A percentile compares a stretch with the other conserved stretches of the same genome.
These are phyloP conservation scores for Cicer pinnatifidum DNA, from an alignment of 306 rosid species.

Conservation along the genomic window DNA sequence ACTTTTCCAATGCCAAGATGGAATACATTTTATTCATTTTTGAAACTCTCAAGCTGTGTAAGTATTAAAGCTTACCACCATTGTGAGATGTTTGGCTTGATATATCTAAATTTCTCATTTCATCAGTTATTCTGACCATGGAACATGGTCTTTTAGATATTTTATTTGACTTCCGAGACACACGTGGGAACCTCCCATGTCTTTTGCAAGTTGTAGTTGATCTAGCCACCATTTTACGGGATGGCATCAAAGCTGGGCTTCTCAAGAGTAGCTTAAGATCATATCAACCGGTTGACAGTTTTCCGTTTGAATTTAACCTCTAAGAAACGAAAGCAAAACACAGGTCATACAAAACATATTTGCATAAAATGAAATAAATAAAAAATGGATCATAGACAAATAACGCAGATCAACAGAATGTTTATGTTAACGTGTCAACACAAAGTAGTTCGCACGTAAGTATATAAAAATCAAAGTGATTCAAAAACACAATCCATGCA, in stretches of 20 bases:
- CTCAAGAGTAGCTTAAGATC: constrained; percentile 21
- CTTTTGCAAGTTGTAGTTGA: constrained; percentile 29
- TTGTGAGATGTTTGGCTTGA: constrained; percentile 27
- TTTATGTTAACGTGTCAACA: neutral
- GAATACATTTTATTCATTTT: neutral
- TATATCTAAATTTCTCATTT: constrained; percentile 28
- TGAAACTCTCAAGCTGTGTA: neutral
- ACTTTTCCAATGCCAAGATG: neutral
- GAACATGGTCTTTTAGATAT: constrained; percentile 32
- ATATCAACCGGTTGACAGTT: constrained; percentile 26
- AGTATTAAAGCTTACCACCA: constrained; percentile 43
- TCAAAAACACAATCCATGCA: constrained; percentile 8
- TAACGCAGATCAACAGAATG: neutral
- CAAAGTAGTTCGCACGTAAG: neutral
- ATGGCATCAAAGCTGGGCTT: constrained; percentile 25
- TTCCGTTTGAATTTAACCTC: neutral
- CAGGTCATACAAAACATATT: constrained; percentile 17
- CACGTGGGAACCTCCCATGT: constrained; percentile 39
- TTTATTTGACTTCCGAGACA: constrained; percentile 41
- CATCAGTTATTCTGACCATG: constrained; percentile 10
- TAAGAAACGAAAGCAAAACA: constrained; percentile 28
- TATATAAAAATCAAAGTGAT: constrained; percentile 12
- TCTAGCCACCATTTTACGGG: constrained; percentile 39
- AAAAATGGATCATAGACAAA: constrained; percentile 2
- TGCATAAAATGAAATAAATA: constrained; percentile 14